These are phyloP conservation scores for Leccinellum luteum DNA, from an alignment of 768 basidiomycete genomes.

Conservation along the genomic window DNA sequence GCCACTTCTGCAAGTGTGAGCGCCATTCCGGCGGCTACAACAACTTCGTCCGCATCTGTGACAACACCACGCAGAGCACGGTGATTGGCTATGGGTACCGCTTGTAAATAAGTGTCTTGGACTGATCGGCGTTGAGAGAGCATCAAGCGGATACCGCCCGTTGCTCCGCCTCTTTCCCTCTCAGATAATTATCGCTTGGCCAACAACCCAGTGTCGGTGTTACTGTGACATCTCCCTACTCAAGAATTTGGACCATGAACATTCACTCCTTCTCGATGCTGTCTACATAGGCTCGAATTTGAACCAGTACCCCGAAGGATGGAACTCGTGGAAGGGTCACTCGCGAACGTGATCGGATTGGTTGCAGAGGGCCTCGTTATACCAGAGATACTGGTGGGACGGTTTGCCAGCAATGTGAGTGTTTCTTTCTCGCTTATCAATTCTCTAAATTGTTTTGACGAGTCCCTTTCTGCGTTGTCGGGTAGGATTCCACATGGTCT, in stretches of 20 bases:
- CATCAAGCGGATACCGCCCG: slow-evolving; percentile 66
- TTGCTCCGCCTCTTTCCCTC: slow-evolving; percentile 29
- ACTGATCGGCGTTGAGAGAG: not conserved
- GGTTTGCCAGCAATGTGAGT: slow-evolving; percentile 77
- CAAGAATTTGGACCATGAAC: slow-evolving; percentile 53
- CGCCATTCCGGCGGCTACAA: slow-evolving; percentile 2
- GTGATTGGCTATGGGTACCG: not conserved
- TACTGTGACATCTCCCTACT: slow-evolving; percentile 60
- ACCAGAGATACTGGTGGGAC: slow-evolving; percentile 65
- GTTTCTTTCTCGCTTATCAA: not conserved
- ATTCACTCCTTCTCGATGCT: slow-evolving; percentile 65
- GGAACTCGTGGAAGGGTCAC: slow-evolving; percentile 87
- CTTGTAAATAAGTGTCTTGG: not conserved
- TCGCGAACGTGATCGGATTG: slow-evolving; percentile 75
- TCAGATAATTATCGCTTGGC: slow-evolving; percentile 37
- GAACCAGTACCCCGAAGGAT: slow-evolving; percentile 42
- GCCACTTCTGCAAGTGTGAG: not conserved
- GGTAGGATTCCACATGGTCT: slow-evolving; percentile 64
- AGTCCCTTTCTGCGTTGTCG: not conserved
- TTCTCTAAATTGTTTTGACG: not conserved
- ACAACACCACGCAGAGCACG: slow-evolving; percentile 7
- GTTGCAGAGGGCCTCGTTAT: slow-evolving; percentile 60
- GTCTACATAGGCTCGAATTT: slow-evolving; percentile 58
- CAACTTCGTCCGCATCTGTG: not conserved
- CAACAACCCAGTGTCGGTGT: slow-evolving; percentile 61